A percentile compares a stretch with the other conserved stretches of the same genome.
Conservation (phyloP, 352 stramenopile species). For the Globisporangium acanthophoron region DNA sequence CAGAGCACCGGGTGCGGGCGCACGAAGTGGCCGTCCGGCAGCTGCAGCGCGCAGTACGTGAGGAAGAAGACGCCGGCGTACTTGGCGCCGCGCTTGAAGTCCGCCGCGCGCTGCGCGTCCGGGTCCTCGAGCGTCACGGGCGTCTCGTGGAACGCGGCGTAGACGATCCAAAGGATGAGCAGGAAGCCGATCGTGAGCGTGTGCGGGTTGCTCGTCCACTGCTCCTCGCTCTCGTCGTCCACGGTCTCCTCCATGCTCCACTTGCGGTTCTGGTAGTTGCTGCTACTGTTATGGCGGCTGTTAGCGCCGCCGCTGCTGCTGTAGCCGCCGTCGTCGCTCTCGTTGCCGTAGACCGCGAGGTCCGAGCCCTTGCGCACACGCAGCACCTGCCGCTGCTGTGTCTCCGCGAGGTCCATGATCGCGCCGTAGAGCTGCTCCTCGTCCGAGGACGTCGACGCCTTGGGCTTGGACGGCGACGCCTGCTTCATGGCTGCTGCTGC, state of each 20-base stretch:
- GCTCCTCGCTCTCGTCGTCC: conserved; percentile 64
- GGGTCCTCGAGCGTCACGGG: conserved; percentile 30
- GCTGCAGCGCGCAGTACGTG: conserved; percentile 81
- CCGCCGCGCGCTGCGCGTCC: conserved; percentile 27
- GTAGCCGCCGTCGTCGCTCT: conserved; percentile 36
- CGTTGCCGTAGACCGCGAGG: conserved; percentile 45
- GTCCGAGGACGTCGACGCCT: conserved; percentile 7
- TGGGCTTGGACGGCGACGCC: background rate
- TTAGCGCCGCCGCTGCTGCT: conserved; percentile 23
- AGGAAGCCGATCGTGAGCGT: conserved; percentile 76
- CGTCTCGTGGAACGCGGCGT: conserved; percentile 71
- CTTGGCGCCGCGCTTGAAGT: conserved; percentile 71
- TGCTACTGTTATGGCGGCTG: background rate
- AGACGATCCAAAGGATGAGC: conserved; percentile 83
- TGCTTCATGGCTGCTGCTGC: background rate
- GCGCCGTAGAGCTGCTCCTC: conserved; percentile 10
- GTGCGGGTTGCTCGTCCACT: conserved; percentile 83
- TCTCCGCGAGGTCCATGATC: conserved; percentile 25
- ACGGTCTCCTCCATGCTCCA: conserved; percentile 81
- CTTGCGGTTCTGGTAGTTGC: conserved; percentile 82
- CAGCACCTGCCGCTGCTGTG: conserved; percentile 49
- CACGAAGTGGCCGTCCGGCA: conserved; percentile 83
- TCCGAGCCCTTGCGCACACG: conserved; percentile 64
- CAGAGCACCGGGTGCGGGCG: conserved; percentile 89
- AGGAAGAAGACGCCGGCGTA: conserved; percentile 83